Evolutionary conservation across 306 rosid species (phyloP), one percentile per base, ranked within the genome.

Genomic region (Medicago ruthenica): DNA sequence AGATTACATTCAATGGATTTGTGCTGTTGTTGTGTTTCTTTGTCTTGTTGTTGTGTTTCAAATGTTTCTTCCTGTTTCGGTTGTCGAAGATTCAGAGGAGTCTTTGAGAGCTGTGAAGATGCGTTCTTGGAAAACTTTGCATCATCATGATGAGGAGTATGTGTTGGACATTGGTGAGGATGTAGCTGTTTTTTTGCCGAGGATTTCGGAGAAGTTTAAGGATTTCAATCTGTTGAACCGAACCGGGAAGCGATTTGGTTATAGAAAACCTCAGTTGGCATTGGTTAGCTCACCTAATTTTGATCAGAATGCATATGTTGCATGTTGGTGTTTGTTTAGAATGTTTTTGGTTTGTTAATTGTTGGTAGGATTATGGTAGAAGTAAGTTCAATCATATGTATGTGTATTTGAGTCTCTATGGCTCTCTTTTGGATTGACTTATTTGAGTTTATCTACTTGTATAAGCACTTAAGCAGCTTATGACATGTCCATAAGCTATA

Each of bases 1-100:
- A 16, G 98, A 92, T 83, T 96, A 92, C 60, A 75, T 96, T 57
- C 98, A 89, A 86, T 96, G 99, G 99, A 90, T 89, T 85, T 96
- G 97, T 73, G 87, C 97, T 7, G 93, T 92, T 62, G 84, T 62
- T 6, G 93, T 96, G 72, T 96, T 96, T 75, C 85, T 96, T 0
- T 85, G 89, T 82, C 85, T 96, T 71, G 89, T 91, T 36, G 89
- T 87, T 70, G 86, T 92, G 42, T 92, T 92, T 60, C 98, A 92
- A 84, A 86, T 90, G 96, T 90, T 84, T 75, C 83, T 96, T 17
- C 99, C 98, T 44, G 96, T 91, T 58, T 92, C 98, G 6, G 84
- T 90, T 16, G 41, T 90, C 58, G 97, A 90, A 16, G 85, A 86
- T 65, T 77, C 90, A 1, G 88, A 71, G 55, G 59, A 37, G 71